Evolutionary conservation across 2,329 filamentous ascomycete species (phyloP).

Genomic region (Lanzia echinophila): DNA sequence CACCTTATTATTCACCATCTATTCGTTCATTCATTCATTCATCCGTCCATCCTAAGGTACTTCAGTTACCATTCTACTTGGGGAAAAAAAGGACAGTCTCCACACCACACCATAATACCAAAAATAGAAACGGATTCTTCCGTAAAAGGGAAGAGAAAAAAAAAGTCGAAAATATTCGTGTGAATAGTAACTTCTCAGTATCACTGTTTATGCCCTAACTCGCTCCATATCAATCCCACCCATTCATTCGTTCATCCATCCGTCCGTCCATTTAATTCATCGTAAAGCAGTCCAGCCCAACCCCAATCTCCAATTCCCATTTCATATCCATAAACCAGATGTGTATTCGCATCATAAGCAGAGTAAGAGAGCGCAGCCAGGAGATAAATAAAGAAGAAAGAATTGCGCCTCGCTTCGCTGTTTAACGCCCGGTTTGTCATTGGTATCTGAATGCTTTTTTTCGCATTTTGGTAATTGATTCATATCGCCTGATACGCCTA

Average conservation of each 20-base stretch:
- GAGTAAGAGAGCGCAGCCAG: too few species aligned
- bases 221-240: background rate
- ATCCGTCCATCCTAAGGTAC: background rate
- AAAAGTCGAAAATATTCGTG: background rate
- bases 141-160: too few species aligned
- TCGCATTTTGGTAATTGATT: background rate
- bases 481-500: background rate
- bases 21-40: background rate
- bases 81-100: too few species aligned
- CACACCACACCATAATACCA: too few species aligned
- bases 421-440: background rate
- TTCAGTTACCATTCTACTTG: background rate
- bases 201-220: too few species aligned
- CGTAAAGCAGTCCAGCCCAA: background rate
- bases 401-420: background rate
- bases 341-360: background rate
- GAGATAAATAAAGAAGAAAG: background rate
- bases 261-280: background rate
- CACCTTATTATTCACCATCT: too few species aligned
- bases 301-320: background rate
- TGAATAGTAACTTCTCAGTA: background rate
- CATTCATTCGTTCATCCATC: background rate
- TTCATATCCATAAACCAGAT: slow-evolving; percentile 7
- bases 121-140: too few species aligned
- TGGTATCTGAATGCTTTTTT: background rate